Percentiles rank a stretch among this genome's conserved stretches.
These are phyloP conservation scores for Laetiporus sulphureus DNA, from an alignment of 1,284 basidiomycete species.

Conservation along the genomic window DNA sequence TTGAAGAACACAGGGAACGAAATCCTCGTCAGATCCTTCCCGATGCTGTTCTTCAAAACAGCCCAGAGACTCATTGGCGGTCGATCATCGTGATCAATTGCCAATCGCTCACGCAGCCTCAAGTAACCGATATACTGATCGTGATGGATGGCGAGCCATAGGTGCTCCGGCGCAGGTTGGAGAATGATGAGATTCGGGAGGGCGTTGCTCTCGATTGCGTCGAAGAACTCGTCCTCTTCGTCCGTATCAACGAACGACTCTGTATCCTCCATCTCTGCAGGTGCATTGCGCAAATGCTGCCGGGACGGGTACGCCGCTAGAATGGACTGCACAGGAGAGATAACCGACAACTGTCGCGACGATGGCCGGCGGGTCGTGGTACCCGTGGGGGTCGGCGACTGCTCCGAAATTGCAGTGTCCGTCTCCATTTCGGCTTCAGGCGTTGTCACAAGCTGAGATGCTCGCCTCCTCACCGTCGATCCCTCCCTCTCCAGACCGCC, in stretches of 20 bases:
- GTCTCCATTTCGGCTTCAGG: conserved; percentile 2
- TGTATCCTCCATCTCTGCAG: conserved; percentile 22
- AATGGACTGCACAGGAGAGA: conserved; percentile 7
- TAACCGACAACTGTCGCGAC: conserved; percentile 5
- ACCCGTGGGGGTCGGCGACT: conserved; percentile 2
- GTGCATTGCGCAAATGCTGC: conserved; percentile 3
- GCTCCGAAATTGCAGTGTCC: neutral
- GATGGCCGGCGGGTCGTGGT: conserved; percentile 4
- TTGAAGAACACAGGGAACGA: conserved; percentile 97
- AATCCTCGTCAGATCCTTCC: conserved; percentile 96
- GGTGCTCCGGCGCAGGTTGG: conserved; percentile 24
- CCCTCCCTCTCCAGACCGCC: conserved; percentile 7
- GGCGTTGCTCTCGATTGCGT: conserved; percentile 84
- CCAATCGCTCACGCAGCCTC: conserved; percentile 57
- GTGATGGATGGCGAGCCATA: conserved; percentile 32
- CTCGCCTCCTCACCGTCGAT: conserved; percentile 6
- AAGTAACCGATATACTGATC: conserved; percentile 68
- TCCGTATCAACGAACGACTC: conserved; percentile 61
- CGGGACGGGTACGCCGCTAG: conserved; percentile 7
- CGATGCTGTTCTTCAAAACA: conserved; percentile 93
- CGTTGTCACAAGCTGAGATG: conserved; percentile 8
- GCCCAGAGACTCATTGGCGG: conserved; percentile 93
- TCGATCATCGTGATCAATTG: conserved; percentile 73
- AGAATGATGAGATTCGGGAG: conserved; percentile 74
- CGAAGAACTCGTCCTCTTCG: conserved; percentile 96